phyloP scores from a whole-genome alignment of 2,329 filamentous ascomycete species.

The Colletotrichum musae region DNA sequence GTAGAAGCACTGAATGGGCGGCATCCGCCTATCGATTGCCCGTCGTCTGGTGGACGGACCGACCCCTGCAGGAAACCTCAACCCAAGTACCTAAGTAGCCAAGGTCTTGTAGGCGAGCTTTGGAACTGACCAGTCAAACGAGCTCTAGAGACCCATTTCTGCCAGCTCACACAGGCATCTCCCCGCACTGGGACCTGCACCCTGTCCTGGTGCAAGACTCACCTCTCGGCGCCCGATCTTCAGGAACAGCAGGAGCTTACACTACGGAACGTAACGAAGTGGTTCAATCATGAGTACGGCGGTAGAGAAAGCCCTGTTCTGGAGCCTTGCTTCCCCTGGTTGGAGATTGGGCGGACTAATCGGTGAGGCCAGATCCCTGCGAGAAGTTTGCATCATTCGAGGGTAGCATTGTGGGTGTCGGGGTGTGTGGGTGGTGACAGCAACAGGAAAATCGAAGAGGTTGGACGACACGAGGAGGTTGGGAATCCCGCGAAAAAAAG shows the following conservation, averaged over 20 bases:
- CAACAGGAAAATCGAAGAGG: slow-evolving; percentile 37
- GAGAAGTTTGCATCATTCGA: slow-evolving; percentile 29
- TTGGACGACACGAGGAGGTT: slow-evolving; percentile 39
- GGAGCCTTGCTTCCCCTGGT: slow-evolving; percentile 1
- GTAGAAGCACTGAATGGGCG: too few relatives aligned
- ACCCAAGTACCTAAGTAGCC: too few relatives aligned
- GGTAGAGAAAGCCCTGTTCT: not conserved
- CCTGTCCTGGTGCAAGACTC: slow-evolving; percentile 21
- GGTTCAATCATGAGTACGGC: slow-evolving; percentile 16
- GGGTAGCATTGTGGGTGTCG: slow-evolving; percentile 38
- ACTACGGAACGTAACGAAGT: slow-evolving; percentile 20
- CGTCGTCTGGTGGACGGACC: slow-evolving; percentile 37
- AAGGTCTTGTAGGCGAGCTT: not conserved
- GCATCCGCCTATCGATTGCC: slow-evolving; percentile 33
- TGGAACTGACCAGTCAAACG: slow-evolving; percentile 34
- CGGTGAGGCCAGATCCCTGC: slow-evolving; percentile 37
- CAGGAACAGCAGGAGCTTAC: slow-evolving; percentile 30
- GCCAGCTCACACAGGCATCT: slow-evolving; percentile 41
- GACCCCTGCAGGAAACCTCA: slow-evolving; percentile 39
- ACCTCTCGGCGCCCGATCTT: slow-evolving; percentile 34
- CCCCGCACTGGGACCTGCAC: slow-evolving; percentile 34
- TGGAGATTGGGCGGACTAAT: slow-evolving; percentile 23
- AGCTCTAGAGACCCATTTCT: slow-evolving; percentile 17
- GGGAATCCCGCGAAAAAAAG: slow-evolving; percentile 38
- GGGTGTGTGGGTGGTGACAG: slow-evolving; percentile 39